Percentiles rank a stretch among this genome's conserved stretches.
Conservation (phyloP, 2,329 filamentous ascomycete genomes). For the Fusarium globosum region DNA sequence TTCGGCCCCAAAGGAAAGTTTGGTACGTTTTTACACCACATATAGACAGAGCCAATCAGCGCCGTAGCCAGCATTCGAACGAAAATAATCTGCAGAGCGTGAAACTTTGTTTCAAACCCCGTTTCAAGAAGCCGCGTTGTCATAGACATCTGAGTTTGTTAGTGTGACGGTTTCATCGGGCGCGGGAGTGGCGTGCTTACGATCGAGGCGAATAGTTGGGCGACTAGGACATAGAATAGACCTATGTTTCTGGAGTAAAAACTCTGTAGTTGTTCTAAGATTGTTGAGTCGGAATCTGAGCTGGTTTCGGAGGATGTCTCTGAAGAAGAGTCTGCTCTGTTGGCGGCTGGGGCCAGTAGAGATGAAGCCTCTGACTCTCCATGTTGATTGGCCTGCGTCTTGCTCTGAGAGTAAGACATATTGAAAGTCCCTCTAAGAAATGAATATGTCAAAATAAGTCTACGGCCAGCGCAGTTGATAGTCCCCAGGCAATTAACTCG, state of each 20-base stretch:
- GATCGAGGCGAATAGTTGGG: slow-evolving; percentile 55
- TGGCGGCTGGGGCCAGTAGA: neutral
- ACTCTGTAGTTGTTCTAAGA: slow-evolving; percentile 20
- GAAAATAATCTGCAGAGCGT: slow-evolving; percentile 57
- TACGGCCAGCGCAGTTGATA: neutral
- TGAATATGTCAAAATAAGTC: accelerated
- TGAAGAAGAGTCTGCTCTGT: neutral
- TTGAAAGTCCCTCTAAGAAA: accelerated
- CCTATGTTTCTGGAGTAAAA: slow-evolving; percentile 62
- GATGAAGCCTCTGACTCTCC: neutral
- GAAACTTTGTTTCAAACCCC: slow-evolving; percentile 51
- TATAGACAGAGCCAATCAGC: slow-evolving; percentile 52
- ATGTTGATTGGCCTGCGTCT: neutral
- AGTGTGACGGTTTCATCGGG: neutral
- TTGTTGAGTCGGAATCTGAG: neutral
- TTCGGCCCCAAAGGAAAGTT: slow-evolving; percentile 74
- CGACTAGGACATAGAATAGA: slow-evolving; percentile 53
- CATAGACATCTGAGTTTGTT: slow-evolving; percentile 52
- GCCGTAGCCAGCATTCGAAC: slow-evolving; percentile 55
- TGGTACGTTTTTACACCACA: slow-evolving; percentile 59
- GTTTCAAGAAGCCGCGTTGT: slow-evolving; percentile 53
- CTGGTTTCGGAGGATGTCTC: neutral
- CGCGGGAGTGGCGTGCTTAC: slow-evolving; percentile 37
- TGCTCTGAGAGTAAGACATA: slow-evolving; percentile 25
- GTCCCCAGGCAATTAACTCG: accelerated